These are phyloP conservation scores for Gossypium rotundifolium DNA, from an alignment of 345 rosid genomes.

Conservation along the genomic window DNA sequence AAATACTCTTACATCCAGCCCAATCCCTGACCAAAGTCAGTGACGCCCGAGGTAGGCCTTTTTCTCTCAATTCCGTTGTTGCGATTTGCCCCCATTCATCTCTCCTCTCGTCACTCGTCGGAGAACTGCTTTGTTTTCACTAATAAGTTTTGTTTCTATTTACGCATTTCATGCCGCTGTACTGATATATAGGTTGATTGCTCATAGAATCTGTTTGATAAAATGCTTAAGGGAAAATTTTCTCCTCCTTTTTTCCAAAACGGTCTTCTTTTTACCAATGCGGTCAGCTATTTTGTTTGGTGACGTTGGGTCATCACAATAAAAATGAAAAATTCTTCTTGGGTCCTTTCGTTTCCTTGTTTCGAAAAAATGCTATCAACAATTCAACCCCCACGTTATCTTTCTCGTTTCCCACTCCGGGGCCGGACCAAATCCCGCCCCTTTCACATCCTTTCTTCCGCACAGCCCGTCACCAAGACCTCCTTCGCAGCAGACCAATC, in stretches of 20 bases:
- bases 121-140: too few species aligned
- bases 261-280: neutral
- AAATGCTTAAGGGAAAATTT: neutral
- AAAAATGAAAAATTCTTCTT: neutral
- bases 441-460: slow-evolving; percentile 13
- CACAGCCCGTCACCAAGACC: slow-evolving; percentile 15
- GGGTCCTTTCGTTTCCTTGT: neutral
- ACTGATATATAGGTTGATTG: neutral
- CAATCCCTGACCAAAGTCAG: too few species aligned
- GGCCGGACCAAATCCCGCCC: slow-evolving; percentile 17
- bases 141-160: too few species aligned
- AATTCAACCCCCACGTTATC: slow-evolving; percentile 44
- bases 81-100: too few species aligned
- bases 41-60: too few species aligned
- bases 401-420: slow-evolving; percentile 40
- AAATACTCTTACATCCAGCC: too few species aligned
- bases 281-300: neutral
- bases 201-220: neutral
- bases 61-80: too few species aligned
- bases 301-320: neutral
- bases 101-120: too few species aligned
- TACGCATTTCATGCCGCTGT: too few species aligned
- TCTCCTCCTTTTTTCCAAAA: neutral
- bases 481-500: slow-evolving; percentile 20
- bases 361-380: slow-evolving; percentile 30